A percentile compares a stretch with the other conserved stretches of the same genome.
phyloP scores from a whole-genome alignment of 2,329 filamentous ascomycete species.

The Sodiomyces alkalinus region DNA sequence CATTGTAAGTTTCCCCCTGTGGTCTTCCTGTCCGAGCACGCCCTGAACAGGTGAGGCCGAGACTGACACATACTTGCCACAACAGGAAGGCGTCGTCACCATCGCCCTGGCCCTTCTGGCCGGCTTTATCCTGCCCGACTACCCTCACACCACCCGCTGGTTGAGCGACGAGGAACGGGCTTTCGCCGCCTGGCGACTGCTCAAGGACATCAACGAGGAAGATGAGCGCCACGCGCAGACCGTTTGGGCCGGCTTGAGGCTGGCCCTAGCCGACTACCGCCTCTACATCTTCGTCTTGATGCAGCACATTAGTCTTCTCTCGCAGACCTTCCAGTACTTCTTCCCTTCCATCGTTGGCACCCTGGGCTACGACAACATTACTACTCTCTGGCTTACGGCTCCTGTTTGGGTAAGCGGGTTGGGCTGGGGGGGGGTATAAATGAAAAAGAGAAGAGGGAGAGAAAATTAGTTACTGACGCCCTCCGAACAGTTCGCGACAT shows the following conservation, averaged over 20 bases:
- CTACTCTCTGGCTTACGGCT: constrained; percentile 39
- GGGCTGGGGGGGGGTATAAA: too few species aligned
- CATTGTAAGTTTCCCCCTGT: too few species aligned
- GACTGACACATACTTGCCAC: too few species aligned
- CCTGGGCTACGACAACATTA: constrained; percentile 37
- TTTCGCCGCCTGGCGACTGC: constrained; percentile 33
- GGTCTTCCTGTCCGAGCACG: too few species aligned
- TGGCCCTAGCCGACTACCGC: constrained; percentile 31
- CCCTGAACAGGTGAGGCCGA: too few species aligned
- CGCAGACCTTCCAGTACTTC: constrained; percentile 48
- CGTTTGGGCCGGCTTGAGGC: constrained; percentile 27
- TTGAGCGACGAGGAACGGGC: constrained; percentile 47
- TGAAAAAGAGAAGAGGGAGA: too few species aligned
- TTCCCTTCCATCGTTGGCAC: constrained; percentile 50
- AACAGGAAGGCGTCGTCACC: constrained; percentile 25
- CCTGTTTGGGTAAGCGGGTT: constrained; percentile 17
- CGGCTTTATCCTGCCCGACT: constrained; percentile 35
- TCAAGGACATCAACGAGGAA: constrained; percentile 32
- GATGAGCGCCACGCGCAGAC: constrained; percentile 22
- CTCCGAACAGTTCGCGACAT: constrained; percentile 33
- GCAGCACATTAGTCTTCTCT: constrained; percentile 34
- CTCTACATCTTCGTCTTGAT: constrained; percentile 38
- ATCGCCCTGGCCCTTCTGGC: constrained; percentile 19
- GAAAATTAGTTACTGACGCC: too few species aligned
- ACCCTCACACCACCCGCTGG: constrained; percentile 43